These are phyloP conservation scores for Mucor irregularis DNA, from an alignment of 371 early-diverging fungal genomes.

Conservation along the genomic window DNA sequence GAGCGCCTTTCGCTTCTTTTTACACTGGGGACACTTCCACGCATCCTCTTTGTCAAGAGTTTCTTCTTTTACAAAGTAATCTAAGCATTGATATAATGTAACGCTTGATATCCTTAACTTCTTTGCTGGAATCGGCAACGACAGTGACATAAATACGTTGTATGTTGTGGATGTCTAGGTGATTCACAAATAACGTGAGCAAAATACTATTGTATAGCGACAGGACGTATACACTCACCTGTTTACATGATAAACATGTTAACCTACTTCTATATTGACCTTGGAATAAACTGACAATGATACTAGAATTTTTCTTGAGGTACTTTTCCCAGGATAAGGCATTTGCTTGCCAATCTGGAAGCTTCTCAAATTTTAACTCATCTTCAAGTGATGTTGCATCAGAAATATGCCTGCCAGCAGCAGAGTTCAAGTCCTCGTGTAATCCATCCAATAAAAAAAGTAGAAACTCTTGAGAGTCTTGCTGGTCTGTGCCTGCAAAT, in stretches of 20 bases:
- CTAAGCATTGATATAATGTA: slow-evolving; percentile 79
- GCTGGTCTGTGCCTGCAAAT: slow-evolving; percentile 61
- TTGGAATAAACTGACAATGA: slow-evolving; percentile 90
- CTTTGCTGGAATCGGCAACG: slow-evolving; percentile 85
- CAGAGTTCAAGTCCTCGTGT: slow-evolving; percentile 71
- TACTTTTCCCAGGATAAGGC: slow-evolving; percentile 81
- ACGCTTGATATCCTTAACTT: slow-evolving; percentile 35
- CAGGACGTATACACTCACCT: slow-evolving; percentile 73
- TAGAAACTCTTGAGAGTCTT: slow-evolving; percentile 78
- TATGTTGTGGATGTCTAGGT: slow-evolving; percentile 84
- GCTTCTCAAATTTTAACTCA: slow-evolving; percentile 37
- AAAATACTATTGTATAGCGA: slow-evolving; percentile 35
- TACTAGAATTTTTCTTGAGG: slow-evolving; percentile 72
- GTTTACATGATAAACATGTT: slow-evolving; percentile 79
- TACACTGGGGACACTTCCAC: slow-evolving; percentile 89
- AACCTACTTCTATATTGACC: slow-evolving; percentile 81
- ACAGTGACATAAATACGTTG: slow-evolving; percentile 89
- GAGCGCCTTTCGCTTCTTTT: slow-evolving; percentile 67
- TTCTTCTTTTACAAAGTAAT: slow-evolving; percentile 85
- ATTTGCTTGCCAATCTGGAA: slow-evolving; percentile 53
- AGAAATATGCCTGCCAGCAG: slow-evolving; percentile 1
- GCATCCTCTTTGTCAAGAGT: slow-evolving; percentile 86
- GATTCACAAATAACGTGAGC: not conserved
- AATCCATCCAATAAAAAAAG: slow-evolving; percentile 70
- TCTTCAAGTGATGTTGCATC: slow-evolving; percentile 25